Evolutionary conservation across 164 flowering plant species (phyloP).

Genomic region (Kalanchoe fedtschenkoi): DNA sequence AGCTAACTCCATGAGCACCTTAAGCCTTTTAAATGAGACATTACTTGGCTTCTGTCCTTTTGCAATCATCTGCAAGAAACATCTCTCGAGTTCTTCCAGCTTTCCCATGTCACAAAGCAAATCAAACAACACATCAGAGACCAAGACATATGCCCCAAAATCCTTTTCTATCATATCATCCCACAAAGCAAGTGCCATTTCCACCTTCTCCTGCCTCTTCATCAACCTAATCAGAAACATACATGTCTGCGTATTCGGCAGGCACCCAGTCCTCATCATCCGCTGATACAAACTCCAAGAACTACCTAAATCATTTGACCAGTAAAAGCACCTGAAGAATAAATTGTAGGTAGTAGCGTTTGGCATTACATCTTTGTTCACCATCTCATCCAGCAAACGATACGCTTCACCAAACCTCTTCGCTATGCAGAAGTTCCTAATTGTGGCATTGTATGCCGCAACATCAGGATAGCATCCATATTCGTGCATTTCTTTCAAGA

Average conservation of each 20-base stretch:
- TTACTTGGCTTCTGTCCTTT: constrained; percentile 82
- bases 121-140: constrained; percentile 82
- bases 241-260: constrained; percentile 82
- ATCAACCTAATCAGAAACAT: constrained; percentile 75
- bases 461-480: constrained; percentile 79
- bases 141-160: constrained; percentile 71
- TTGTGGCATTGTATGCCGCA: constrained; percentile 77
- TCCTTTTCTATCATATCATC: constrained; percentile 82
- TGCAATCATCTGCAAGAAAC: constrained; percentile 79
- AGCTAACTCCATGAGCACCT: constrained; percentile 87
- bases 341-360: constrained; percentile 75
- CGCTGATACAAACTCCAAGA: constrained; percentile 56
- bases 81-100: constrained; percentile 73
- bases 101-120: constrained; percentile 82
- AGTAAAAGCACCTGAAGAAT: constrained; percentile 54
- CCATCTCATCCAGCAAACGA: constrained; percentile 69
- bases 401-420: constrained; percentile 69
- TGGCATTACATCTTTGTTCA: constrained; percentile 46
- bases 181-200: constrained; percentile 72
- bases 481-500: constrained; percentile 81
- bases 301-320: constrained; percentile 61
- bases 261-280: constrained; percentile 66
- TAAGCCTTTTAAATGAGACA: constrained; percentile 66
- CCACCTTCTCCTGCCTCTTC: constrained; percentile 68
- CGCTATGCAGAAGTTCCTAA: constrained; percentile 74